Evolutionary conservation across 139 green algal species (phyloP).

Genomic region (Tetratostichococcus sp.): DNA sequence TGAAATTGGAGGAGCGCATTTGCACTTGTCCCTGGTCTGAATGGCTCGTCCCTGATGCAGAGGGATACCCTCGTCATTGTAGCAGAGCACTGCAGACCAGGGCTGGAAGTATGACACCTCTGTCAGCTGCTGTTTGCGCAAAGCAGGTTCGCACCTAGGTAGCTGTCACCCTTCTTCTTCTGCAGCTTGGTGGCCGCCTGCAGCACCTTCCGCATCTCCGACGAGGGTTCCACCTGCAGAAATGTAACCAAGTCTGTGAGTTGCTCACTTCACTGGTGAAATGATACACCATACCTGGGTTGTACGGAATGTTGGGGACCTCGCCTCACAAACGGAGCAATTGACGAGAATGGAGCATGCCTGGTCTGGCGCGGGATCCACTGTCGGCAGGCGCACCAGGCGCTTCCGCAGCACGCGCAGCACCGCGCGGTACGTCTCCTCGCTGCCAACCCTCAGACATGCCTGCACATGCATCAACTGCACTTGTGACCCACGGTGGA

Average conservation of each 20-base stretch:
- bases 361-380: constrained; percentile 48
- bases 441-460: constrained; percentile 23
- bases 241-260: neutral
- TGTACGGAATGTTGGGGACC: no score
- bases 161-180: constrained; percentile 67
- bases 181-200: constrained; percentile 52
- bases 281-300: no score
- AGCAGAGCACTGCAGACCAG: no score
- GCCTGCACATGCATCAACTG: constrained; percentile 3
- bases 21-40: no score
- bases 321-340: no score
- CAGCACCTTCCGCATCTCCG: constrained; percentile 39
- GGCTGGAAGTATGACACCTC: no score
- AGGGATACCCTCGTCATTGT: neutral
- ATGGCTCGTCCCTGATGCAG: neutral
- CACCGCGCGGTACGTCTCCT: constrained; percentile 42
- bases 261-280: neutral
- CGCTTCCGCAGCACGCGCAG: constrained; percentile 46
- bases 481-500: neutral
- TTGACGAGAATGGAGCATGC: no score
- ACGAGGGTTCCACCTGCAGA: constrained; percentile 3
- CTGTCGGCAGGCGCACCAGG: constrained; percentile 54
- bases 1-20: no score
- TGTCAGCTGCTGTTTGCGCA: no score
- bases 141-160: constrained; percentile 55